Percentiles rank a stretch among this genome's conserved stretches.
Evolutionary conservation across 2,329 filamentous ascomycete species (phyloP).

Genomic region (Macroventuria anomochaeta): DNA sequence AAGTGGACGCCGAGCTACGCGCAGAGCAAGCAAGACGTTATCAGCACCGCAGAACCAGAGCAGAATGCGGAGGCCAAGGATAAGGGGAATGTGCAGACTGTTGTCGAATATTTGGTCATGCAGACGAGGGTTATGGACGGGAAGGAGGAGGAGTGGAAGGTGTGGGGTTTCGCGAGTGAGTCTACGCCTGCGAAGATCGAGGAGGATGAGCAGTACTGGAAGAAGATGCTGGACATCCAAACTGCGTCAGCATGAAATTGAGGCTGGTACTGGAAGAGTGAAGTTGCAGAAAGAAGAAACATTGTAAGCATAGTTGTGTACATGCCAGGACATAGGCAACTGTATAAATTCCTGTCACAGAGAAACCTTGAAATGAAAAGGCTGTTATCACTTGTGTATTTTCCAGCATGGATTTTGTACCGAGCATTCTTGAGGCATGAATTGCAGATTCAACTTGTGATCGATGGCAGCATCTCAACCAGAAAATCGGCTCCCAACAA

Average conservation of each 20-base stretch:
- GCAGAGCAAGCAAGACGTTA: slow-evolving; percentile 5
- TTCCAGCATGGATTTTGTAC: too few species aligned
- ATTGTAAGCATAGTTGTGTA: slow-evolving; percentile 27
- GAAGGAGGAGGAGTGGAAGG: slow-evolving; percentile 62
- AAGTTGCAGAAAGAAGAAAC: background rate
- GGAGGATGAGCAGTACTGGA: slow-evolving; percentile 33
- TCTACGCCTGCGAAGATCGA: slow-evolving; percentile 46
- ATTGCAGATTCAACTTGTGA: too few species aligned
- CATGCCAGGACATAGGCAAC: slow-evolving; percentile 8
- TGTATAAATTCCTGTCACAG: slow-evolving; percentile 9
- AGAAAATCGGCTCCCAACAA: background rate
- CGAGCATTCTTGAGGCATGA: too few species aligned
- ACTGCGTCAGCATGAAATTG: slow-evolving; percentile 10
- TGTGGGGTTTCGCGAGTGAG: slow-evolving; percentile 69
- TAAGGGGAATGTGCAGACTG: slow-evolving; percentile 25
- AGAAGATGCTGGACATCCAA: slow-evolving; percentile 28
- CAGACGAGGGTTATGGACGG: slow-evolving; percentile 58
- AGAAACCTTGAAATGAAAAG: background rate
- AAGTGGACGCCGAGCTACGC: background rate
- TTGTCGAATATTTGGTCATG: slow-evolving; percentile 70
- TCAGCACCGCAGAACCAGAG: background rate
- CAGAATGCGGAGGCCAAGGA: slow-evolving; percentile 1
- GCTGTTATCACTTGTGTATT: background rate
- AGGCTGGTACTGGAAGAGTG: background rate
- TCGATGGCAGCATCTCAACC: too few species aligned